These are phyloP conservation scores for Saccharomyces hybrid DNA, from an alignment of 1,139 yeast species.

Conservation along the genomic window DNA sequence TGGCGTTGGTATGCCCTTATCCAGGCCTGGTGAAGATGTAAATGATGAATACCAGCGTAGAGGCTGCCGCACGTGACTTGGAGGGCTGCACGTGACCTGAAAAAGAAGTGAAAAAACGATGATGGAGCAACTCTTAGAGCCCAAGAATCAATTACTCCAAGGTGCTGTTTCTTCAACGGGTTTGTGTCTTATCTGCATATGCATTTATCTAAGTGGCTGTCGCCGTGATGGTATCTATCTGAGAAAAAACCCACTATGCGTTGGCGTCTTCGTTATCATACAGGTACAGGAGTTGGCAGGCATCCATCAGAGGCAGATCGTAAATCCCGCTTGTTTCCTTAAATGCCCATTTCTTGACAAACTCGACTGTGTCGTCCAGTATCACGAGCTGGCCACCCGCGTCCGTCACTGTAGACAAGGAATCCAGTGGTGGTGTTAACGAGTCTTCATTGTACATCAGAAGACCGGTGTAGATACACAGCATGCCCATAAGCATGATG, in stretches of 20 bases:
- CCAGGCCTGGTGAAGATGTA: background rate
- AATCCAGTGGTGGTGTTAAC: constrained; percentile 52
- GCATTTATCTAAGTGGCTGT: background rate
- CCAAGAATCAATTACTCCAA: background rate
- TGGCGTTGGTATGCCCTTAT: background rate
- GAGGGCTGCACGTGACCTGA: background rate
- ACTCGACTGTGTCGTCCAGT: constrained; percentile 30
- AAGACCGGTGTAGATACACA: constrained; percentile 62
- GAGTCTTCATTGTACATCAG: constrained; percentile 69
- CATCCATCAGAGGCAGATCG: constrained; percentile 67
- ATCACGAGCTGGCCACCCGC: constrained; percentile 44
- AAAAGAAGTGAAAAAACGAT: background rate
- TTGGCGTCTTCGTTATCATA: background rate
- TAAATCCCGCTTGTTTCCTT: constrained; percentile 61
- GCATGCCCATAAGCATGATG: constrained; percentile 48
- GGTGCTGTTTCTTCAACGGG: background rate
- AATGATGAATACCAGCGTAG: background rate
- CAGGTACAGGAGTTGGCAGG: constrained; percentile 53
- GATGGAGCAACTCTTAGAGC: background rate
- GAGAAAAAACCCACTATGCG: background rate
- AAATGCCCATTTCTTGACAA: constrained; percentile 35
- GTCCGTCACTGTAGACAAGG: constrained; percentile 61
- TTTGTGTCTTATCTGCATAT: background rate
- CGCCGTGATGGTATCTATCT: background rate
- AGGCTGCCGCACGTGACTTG: background rate